Evolutionary conservation across 2,329 filamentous ascomycete species (phyloP), one percentile per base, ranked within the genome.

Genomic region (Pseudogymnoascus sp.): DNA sequence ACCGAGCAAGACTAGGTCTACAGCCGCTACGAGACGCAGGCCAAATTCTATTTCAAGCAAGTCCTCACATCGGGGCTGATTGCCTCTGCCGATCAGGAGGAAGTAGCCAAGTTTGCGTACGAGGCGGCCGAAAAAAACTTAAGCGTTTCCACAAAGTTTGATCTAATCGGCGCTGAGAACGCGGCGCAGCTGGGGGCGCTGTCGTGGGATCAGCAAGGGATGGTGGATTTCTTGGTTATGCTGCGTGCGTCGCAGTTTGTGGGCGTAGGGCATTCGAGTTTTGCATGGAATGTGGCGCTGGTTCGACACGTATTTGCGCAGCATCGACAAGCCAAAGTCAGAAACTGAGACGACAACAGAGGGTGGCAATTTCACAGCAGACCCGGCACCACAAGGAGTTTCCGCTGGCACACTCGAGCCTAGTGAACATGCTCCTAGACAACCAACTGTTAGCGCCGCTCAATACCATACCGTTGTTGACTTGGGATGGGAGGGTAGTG

Each of bases 401-500:
- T 15, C 70, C 75, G n/a, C 76, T 81, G 28, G 78, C 80, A 19
- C 74, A 79, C 2, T 75, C 76, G 1, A 78, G 81, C 13, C 77
- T 86, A 42, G 71, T 87, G 3, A 78, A 79, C 26, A 80, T 79
- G 21, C 77, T 81, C 47, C 79, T 78, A 26, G 74, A 71, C 47
- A 75, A 74, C 0, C 81, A 79, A 0, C 67, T 73, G 0, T 71
- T 86, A 42, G 73, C 78, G 10, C 70, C 76, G 13, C 73, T 83
- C 40, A 68, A 75, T 35, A 74, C 79, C 62, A 71, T 88, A 60
- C 85, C 89, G 0, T 69, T 89, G 6, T 69, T 96, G 15, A 79
- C 82, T 1, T 89, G 87, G 80, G 80, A 87, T 26, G 90, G 90
- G 1, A 75, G 78, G 19, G 67, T 69, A n/a, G 74, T 78, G 10